A percentile compares a stretch with the other conserved stretches of the same genome.
phyloP scores from a whole-genome alignment of 768 basidiomycete species.

The Leccinum aurantiacum region DNA sequence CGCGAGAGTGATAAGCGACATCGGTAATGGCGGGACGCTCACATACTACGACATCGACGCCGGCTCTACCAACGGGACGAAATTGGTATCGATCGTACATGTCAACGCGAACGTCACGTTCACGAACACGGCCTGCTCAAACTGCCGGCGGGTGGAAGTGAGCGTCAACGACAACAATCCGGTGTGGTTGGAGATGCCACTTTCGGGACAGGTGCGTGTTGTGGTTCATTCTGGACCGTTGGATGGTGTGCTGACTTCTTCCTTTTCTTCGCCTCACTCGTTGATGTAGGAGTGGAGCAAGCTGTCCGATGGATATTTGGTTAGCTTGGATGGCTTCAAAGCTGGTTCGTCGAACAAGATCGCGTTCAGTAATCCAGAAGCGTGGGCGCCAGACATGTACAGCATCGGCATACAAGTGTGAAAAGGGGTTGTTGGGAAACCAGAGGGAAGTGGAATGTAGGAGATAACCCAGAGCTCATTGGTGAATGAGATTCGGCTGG shows the following conservation, averaged over 20 bases:
- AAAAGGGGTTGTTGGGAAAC: not conserved
- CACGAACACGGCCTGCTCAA: conserved; percentile 4
- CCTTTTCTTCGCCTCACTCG: not conserved
- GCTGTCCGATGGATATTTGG: conserved; percentile 6
- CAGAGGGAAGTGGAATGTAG: too few relatives aligned
- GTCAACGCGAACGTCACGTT: conserved; percentile 10
- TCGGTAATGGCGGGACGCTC: conserved; percentile 7
- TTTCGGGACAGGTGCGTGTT: conserved; percentile 8
- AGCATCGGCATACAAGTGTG: conserved; percentile 5
- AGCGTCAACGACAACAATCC: conserved; percentile 3
- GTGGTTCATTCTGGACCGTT: not conserved
- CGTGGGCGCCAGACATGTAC: conserved; percentile 10
- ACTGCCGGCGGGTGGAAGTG: conserved; percentile 9
- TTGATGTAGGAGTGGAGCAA: conserved; percentile 8
- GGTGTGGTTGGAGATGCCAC: conserved; percentile 6
- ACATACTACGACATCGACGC: conserved; percentile 10
- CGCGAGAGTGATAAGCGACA: not conserved
- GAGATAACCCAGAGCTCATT: conserved; percentile 28
- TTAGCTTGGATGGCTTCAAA: conserved; percentile 9
- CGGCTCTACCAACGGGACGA: not conserved
- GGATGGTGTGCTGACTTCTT: not conserved
- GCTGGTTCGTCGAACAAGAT: conserved; percentile 7
- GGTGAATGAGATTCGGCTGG: too few relatives aligned
- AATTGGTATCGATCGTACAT: conserved; percentile 5
- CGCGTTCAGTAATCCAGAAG: conserved; percentile 2